Conservation (phyloP, 1,284 basidiomycete genomes). For the Boletellus deceptivus region DNA sequence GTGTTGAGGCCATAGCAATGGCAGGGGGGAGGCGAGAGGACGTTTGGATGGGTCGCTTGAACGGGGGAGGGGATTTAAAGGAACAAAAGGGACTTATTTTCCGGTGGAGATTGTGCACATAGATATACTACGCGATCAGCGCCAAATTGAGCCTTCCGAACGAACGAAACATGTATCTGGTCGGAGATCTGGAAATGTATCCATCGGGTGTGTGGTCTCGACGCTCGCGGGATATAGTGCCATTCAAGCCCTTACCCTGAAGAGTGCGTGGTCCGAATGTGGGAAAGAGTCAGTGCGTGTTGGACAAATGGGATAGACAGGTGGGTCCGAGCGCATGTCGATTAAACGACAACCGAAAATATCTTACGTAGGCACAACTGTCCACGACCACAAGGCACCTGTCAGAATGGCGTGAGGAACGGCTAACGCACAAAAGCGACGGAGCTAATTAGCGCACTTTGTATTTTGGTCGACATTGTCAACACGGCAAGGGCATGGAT, state of each 20-base stretch:
- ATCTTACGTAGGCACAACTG: constrained; percentile 33
- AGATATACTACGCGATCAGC: constrained; percentile 41
- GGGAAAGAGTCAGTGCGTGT: constrained; percentile 33
- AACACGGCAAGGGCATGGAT: constrained; percentile 26
- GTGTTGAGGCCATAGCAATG: constrained; percentile 26
- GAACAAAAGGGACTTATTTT: constrained; percentile 27
- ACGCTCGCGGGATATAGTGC: constrained; percentile 38
- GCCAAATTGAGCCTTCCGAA: constrained; percentile 38
- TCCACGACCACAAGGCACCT: constrained; percentile 34
- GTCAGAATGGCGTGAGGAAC: constrained; percentile 32
- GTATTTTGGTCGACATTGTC: constrained; percentile 35
- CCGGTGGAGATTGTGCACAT: constrained; percentile 40
- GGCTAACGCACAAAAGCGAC: constrained; percentile 28
- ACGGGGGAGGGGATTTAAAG: constrained; percentile 33
- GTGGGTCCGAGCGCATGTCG: constrained; percentile 40
- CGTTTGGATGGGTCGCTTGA: constrained; percentile 22
- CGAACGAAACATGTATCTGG: constrained; percentile 38
- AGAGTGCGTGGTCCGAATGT: constrained; percentile 31
- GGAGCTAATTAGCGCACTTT: constrained; percentile 35
- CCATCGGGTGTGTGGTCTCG: constrained; percentile 36
- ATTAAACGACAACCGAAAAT: constrained; percentile 37
- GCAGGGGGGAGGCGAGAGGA: constrained; percentile 24
- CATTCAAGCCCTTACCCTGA: constrained; percentile 36
- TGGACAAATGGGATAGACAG: constrained; percentile 34
- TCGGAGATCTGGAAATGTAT: constrained; percentile 38